phyloP scores from a whole-genome alignment of 208 protist species.

The Jaenimonas drosophilae region DNA sequence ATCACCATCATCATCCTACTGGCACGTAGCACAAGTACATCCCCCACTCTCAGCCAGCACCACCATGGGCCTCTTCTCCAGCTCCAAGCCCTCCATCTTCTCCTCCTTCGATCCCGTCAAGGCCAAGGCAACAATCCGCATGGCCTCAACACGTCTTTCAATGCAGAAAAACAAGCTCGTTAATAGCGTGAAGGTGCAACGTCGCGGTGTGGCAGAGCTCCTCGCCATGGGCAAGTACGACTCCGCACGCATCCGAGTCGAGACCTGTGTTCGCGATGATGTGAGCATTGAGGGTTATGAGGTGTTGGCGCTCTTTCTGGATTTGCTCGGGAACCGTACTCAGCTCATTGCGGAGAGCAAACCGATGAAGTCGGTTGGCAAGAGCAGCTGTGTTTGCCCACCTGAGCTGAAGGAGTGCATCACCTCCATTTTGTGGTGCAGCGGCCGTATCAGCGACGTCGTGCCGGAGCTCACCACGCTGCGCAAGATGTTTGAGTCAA shows the following conservation, averaged over 20 bases:
- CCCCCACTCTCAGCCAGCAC: too few relatives aligned
- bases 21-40: too few relatives aligned
- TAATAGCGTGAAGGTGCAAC: conserved; percentile 83
- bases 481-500: conserved; percentile 68
- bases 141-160: conserved; percentile 75
- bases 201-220: conserved; percentile 71
- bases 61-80: conserved; percentile 2
- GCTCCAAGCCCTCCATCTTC: background rate
- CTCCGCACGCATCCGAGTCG: conserved; percentile 79
- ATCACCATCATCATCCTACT: too few relatives aligned
- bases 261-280: conserved; percentile 82
- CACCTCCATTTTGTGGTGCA: conserved; percentile 79
- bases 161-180: conserved; percentile 86
- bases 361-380: conserved; percentile 18
- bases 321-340: conserved; percentile 72
- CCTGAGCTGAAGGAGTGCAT: conserved; percentile 88
- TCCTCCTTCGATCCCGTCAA: conserved; percentile 47
- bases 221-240: conserved; percentile 87
- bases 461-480: conserved; percentile 66
- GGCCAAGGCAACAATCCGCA: conserved; percentile 68
- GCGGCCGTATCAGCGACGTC: conserved; percentile 44
- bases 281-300: conserved; percentile 83
- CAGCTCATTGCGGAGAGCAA: conserved; percentile 75
- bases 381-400: conserved; percentile 46
- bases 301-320: conserved; percentile 75